Evolutionary conservation across 202 grass and related monocot genomes (phyloP).

Genomic region (Saccharum hybrid): DNA sequence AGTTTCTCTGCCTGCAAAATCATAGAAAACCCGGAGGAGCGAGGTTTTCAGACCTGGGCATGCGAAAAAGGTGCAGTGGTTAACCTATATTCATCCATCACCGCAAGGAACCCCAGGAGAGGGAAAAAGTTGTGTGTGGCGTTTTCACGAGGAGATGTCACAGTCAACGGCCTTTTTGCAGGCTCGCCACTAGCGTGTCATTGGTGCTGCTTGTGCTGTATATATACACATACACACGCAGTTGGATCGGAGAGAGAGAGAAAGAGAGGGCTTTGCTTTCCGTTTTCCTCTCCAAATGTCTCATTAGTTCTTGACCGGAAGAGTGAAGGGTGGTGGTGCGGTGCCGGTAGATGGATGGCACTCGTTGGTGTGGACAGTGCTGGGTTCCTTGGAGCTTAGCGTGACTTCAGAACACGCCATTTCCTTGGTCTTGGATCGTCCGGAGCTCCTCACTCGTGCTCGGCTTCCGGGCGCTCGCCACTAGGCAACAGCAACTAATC

Average conservation of each 20-base stretch:
- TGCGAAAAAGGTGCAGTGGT: slow-evolving; percentile 53
- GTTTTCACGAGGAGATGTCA: slow-evolving; percentile 43
- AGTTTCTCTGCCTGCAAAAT: slow-evolving; percentile 49
- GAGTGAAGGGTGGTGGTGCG: slow-evolving; percentile 27
- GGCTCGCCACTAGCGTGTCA: slow-evolving; percentile 24
- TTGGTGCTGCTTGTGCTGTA: slow-evolving; percentile 36
- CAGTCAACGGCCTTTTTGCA: no score
- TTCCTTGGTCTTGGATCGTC: slow-evolving; percentile 42
- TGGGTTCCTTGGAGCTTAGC: slow-evolving; percentile 51
- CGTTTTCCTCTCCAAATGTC: slow-evolving; percentile 52
- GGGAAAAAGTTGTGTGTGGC: slow-evolving; percentile 52
- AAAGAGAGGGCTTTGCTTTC: slow-evolving; percentile 14
- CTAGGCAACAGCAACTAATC: slow-evolving; percentile 27
- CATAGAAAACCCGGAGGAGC: slow-evolving; percentile 32
- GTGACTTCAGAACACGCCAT: slow-evolving; percentile 46
- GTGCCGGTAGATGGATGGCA: slow-evolving; percentile 30
- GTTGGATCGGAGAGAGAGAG: not conserved
- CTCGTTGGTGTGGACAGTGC: slow-evolving; percentile 31
- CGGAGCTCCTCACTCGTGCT: slow-evolving; percentile 47
- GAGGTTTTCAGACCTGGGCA: slow-evolving; percentile 40
- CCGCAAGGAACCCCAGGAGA: slow-evolving; percentile 35
- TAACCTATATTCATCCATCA: slow-evolving; percentile 41
- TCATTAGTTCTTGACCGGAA: slow-evolving; percentile 58
- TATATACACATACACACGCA: slow-evolving; percentile 39
- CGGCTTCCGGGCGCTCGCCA: slow-evolving; percentile 21